Percentiles rank a stretch among this genome's conserved stretches.
Evolutionary conservation across 2,329 filamentous ascomycete species (phyloP).

Genomic region (Bipolaris bicolor): DNA sequence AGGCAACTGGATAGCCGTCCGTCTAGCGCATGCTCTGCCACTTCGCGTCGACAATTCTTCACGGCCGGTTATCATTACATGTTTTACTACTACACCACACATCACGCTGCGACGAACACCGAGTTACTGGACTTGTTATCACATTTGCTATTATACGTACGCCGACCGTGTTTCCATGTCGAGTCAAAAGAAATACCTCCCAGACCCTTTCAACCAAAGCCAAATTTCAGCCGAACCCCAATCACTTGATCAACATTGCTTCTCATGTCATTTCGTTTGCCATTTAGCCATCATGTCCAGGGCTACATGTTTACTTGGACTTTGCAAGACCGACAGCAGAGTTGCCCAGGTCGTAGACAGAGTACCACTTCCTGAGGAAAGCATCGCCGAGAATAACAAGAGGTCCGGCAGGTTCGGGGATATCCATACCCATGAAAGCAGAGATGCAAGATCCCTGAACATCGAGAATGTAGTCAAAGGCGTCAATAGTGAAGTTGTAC

Average conservation of each 20-base stretch:
- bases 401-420: conserved; percentile 82
- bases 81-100: not conserved
- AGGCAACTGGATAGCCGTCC: not conserved
- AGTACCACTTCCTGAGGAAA: conserved; percentile 85
- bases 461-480: conserved; percentile 95
- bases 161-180: conserved; percentile 10
- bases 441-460: conserved; percentile 95
- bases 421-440: conserved; percentile 93
- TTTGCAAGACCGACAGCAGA: conserved; percentile 86
- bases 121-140: not conserved
- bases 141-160: conserved; percentile 21
- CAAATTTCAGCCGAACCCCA: conserved; percentile 33
- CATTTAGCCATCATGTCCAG: not conserved
- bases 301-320: conserved; percentile 64
- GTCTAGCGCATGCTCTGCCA: conserved; percentile 3
- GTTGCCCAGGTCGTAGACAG: conserved; percentile 93
- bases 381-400: conserved; percentile 93
- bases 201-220: conserved; percentile 21
- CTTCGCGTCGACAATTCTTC: not conserved
- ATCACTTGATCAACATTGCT: conserved; percentile 9
- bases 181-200: conserved; percentile 9
- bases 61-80: not conserved
- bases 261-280: conserved; percentile 8
- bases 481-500: conserved; percentile 87
- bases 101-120: conserved; percentile 1